Evolutionary conservation across 2,329 filamentous ascomycete genomes (phyloP), one percentile per base, ranked within the genome.

Genomic region (Fusarium foetens): DNA sequence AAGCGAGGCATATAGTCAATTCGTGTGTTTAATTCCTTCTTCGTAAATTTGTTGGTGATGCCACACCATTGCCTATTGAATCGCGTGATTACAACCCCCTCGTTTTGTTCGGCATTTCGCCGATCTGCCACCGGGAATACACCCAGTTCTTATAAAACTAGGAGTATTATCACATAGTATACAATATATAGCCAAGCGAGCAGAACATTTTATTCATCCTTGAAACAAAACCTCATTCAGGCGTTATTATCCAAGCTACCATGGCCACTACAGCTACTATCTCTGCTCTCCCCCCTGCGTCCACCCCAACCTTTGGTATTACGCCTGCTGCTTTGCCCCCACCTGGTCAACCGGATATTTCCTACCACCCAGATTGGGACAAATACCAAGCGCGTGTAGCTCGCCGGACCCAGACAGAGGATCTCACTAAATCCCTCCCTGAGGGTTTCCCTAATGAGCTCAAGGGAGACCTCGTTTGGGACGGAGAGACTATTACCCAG

Each of bases 401-500:
- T n/a, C n/a, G 48, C 3, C 8, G 48, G 31, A 21, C 48, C 31
- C 48, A 51, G 48, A 51, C 48, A 14, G 48, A 35, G 17, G n/a
- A 35, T 8, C 48, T 35, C 8, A 33, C n/a, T 8, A 51, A 51
- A 8, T 4, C 48, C 3, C 48, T 51, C 16, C 48, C 48, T 2
- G 31, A 35, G 6, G 48, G 48, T 5, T 51, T 51, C 31, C 31
- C 31, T 2, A 51, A 51, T 1, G 48, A 51, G 31, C 48, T 51
- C 31, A 35, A 51, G 31, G 48, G 48, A 51, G 48, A 51, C 29
- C 48, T 51, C 11, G 31, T 51, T 23, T 51, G 48, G 48, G 48
- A 51, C 11, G 48, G 48, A 35, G 48, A 51, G 31, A 51, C 48
- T 19, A 19, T 51, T 35, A 31, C 48, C n/a, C n/a, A 35, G 31